These are phyloP conservation scores for Fusarium staphyleae DNA, from an alignment of 2,329 filamentous ascomycete genomes.

Conservation along the genomic window DNA sequence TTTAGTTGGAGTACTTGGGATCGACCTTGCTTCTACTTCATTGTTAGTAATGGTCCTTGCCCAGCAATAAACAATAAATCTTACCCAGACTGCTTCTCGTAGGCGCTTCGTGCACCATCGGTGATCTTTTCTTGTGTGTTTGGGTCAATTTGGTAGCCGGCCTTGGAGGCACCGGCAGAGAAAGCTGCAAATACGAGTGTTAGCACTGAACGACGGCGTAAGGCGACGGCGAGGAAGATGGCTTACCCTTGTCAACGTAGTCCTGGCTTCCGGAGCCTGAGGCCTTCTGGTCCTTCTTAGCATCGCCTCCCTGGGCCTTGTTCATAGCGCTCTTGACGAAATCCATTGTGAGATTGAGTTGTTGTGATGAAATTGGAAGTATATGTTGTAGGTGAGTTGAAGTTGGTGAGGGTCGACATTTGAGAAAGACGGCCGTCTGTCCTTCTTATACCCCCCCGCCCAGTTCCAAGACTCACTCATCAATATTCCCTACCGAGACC, in stretches of 20 bases:
- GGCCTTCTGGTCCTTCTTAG: conserved; percentile 26
- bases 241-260: conserved; percentile 50
- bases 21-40: conserved; percentile 33
- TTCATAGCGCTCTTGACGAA: conserved; percentile 48
- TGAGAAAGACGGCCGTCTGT: neutral
- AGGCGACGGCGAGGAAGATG: neutral
- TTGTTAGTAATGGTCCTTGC: conserved; percentile 10
- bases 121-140: conserved; percentile 51
- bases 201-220: neutral
- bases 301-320: conserved; percentile 7
- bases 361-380: neutral
- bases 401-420: no score
- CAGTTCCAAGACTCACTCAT: neutral
- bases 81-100: conserved; percentile 50
- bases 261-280: conserved; percentile 37
- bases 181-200: conserved; percentile 37
- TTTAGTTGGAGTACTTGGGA: conserved; percentile 48
- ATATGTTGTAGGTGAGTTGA: neutral
- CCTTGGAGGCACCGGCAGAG: conserved; percentile 38
- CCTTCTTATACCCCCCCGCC: conserved; percentile 29
- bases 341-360: conserved; percentile 46
- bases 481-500: neutral
- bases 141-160: conserved; percentile 45
- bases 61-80: conserved; percentile 8
- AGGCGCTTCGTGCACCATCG: conserved; percentile 46